These are phyloP conservation scores for Dictyostelium capitatum DNA, from an alignment of 78 protist species.

Conservation along the genomic window DNA sequence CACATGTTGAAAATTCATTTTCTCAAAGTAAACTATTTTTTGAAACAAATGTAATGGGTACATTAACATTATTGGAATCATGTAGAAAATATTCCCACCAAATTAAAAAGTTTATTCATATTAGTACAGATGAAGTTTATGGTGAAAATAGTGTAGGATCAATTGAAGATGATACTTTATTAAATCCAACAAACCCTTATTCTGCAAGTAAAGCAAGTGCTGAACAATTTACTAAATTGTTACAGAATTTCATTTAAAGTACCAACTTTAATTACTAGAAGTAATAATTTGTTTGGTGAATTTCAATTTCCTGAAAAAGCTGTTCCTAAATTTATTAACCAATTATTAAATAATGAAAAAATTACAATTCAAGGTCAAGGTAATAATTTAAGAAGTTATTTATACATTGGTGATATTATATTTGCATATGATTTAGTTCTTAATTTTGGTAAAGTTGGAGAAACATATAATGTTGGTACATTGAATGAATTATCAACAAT, in stretches of 20 bases:
- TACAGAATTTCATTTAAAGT: slow-evolving; percentile 77
- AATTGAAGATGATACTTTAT: slow-evolving; percentile 21
- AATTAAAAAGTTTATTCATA: slow-evolving; percentile 94
- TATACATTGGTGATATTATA: slow-evolving; percentile 91
- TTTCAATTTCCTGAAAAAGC: slow-evolving; percentile 95
- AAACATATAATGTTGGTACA: slow-evolving; percentile 92
- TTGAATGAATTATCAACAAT: slow-evolving; percentile 70
- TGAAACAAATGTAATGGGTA: slow-evolving; percentile 94
- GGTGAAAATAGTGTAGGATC: slow-evolving; percentile 81
- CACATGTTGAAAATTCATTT: slow-evolving; percentile 92
- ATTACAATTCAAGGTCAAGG: slow-evolving; percentile 92
- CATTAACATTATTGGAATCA: slow-evolving; percentile 93
- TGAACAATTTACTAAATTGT: slow-evolving; percentile 84
- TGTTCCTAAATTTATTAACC: slow-evolving; percentile 93
- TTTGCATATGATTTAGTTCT: slow-evolving; percentile 89
- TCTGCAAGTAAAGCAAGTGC: slow-evolving; percentile 96
- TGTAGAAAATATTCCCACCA: slow-evolving; percentile 17
- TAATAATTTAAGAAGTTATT: slow-evolving; percentile 71
- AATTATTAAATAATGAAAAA: slow-evolving; percentile 18
- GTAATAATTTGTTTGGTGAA: slow-evolving; percentile 97
- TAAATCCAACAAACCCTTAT: slow-evolving; percentile 97
- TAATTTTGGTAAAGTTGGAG: not conserved
- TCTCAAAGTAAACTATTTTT: slow-evolving; percentile 79
- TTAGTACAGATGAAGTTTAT: slow-evolving; percentile 98
- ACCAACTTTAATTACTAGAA: slow-evolving; percentile 94